Percentiles rank a stretch among this genome's conserved stretches.
phyloP scores from a whole-genome alignment of 352 stramenopile genomes.

The Globisporangium perplexum region DNA sequence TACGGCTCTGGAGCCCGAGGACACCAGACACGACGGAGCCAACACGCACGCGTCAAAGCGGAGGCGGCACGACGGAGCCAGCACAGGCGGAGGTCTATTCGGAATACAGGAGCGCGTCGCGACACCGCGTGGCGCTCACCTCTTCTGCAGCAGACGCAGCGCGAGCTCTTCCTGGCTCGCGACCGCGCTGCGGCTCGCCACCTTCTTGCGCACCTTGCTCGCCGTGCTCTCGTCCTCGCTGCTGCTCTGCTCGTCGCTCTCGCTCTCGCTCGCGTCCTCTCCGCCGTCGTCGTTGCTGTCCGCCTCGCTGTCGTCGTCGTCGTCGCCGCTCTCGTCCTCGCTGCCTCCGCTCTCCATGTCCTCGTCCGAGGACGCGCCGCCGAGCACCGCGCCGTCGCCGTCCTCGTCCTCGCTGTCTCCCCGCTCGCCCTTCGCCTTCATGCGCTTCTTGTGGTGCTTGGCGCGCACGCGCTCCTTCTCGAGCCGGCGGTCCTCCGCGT shows the following conservation, averaged over 20 bases:
- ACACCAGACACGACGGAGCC: too few species aligned
- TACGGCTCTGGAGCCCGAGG: too few species aligned
- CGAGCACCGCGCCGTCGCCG: conserved; percentile 23
- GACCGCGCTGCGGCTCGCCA: conserved; percentile 37
- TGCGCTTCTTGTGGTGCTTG: conserved; percentile 87
- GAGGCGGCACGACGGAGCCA: too few species aligned
- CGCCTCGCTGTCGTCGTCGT: too few species aligned
- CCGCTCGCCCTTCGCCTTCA: conserved; percentile 77
- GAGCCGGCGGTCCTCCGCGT: conserved; percentile 66
- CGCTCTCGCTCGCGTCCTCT: conserved; percentile 14
- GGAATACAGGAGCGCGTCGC: neutral
- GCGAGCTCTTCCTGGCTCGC: conserved; percentile 76
- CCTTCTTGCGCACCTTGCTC: conserved; percentile 34
- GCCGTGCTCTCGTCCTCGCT: conserved; percentile 8
- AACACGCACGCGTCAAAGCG: too few species aligned
- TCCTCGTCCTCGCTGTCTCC: conserved; percentile 37
- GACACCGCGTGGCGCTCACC: conserved; percentile 12
- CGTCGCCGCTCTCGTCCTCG: conserved; percentile 26
- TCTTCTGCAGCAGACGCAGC: conserved; percentile 68
- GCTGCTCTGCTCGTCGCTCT: conserved; percentile 7
- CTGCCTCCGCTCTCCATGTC: conserved; percentile 30
- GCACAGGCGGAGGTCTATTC: neutral
- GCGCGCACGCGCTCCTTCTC: conserved; percentile 86
- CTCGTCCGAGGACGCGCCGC: conserved; percentile 22
- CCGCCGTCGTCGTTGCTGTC: neutral